These are phyloP conservation scores for Clitopilus passeckerianus DNA, from an alignment of 768 basidiomycete species.

Conservation along the genomic window DNA sequence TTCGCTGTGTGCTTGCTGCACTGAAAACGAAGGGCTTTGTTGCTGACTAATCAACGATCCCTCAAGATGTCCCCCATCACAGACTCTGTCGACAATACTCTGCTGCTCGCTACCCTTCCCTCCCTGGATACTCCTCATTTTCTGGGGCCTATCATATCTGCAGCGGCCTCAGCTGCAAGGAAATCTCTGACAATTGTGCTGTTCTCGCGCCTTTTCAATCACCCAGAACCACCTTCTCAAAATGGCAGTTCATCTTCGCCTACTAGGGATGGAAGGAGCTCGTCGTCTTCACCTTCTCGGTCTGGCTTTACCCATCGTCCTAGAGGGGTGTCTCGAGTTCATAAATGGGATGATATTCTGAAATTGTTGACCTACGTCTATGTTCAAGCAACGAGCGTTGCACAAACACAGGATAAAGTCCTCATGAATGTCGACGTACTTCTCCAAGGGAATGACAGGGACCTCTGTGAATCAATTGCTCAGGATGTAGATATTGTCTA, in stretches of 20 bases:
- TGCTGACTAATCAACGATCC: background rate
- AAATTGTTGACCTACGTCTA: constrained; percentile 78
- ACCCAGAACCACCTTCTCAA: constrained; percentile 10
- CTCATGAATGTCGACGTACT: constrained; percentile 78
- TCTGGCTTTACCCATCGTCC: constrained; percentile 10
- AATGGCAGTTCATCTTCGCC: constrained; percentile 5
- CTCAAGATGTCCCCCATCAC: background rate
- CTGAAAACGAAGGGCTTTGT: background rate
- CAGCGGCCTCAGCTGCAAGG: constrained; percentile 42
- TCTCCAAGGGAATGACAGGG: constrained; percentile 51
- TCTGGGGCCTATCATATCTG: constrained; percentile 48
- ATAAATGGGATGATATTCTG: constrained; percentile 66
- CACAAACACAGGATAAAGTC: constrained; percentile 61
- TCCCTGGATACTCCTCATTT: constrained; percentile 48
- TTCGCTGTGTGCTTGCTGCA: background rate
- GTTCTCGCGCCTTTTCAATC: constrained; percentile 57
- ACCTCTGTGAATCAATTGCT: constrained; percentile 35
- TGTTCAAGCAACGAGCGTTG: constrained; percentile 76
- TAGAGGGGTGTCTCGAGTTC: constrained; percentile 30
- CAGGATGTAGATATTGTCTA: constrained; percentile 41
- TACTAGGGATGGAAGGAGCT: constrained; percentile 7
- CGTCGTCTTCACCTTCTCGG: constrained; percentile 5
- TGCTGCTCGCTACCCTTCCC: constrained; percentile 54
- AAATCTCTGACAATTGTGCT: constrained; percentile 58
- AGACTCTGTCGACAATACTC: constrained; percentile 10